A percentile compares a stretch with the other conserved stretches of the same genome.
phyloP scores from a whole-genome alignment of 2,329 filamentous ascomycete genomes.

The Penicillium sp. region DNA sequence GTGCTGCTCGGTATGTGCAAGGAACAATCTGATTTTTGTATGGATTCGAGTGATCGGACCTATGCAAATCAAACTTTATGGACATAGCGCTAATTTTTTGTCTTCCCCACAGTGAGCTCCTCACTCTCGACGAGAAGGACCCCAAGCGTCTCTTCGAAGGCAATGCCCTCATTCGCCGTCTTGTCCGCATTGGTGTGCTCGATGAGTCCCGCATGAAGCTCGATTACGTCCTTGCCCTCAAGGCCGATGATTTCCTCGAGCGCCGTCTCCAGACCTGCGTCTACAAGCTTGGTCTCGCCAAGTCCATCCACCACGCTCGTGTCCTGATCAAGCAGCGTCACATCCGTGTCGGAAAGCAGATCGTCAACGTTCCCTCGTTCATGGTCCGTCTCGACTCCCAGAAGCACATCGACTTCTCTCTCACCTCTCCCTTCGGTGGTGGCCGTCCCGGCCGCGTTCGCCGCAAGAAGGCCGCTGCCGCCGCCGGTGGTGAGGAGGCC shows the following conservation, averaged over 20 bases:
- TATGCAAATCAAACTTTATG: background rate
- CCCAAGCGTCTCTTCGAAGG: slow-evolving; percentile 99
- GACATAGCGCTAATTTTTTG: slow-evolving; percentile 5
- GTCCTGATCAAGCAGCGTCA: slow-evolving; percentile 99
- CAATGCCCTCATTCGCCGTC: slow-evolving; percentile 99
- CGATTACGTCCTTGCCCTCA: slow-evolving; percentile 99
- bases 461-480: slow-evolving; percentile 99
- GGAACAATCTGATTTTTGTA: background rate
- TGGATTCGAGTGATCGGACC: background rate
- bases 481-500: slow-evolving; percentile 62
- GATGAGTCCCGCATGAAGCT: slow-evolving; percentile 99
- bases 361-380: slow-evolving; percentile 99
- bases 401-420: slow-evolving; percentile 99
- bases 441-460: slow-evolving; percentile 95
- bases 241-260: slow-evolving; percentile 99
- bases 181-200: slow-evolving; percentile 98
- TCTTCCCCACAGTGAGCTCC: slow-evolving; percentile 73
- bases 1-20: slow-evolving; percentile 88
- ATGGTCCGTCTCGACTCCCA: slow-evolving; percentile 99
- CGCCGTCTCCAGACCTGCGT: slow-evolving; percentile 99
- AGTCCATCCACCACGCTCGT: slow-evolving; percentile 99
- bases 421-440: slow-evolving; percentile 96
- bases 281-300: slow-evolving; percentile 99
- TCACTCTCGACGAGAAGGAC: slow-evolving; percentile 99
- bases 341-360: slow-evolving; percentile 99